Base-by-base conservation (phyloP, 768 basidiomycete species). In the Boletus speciosus region DNA sequence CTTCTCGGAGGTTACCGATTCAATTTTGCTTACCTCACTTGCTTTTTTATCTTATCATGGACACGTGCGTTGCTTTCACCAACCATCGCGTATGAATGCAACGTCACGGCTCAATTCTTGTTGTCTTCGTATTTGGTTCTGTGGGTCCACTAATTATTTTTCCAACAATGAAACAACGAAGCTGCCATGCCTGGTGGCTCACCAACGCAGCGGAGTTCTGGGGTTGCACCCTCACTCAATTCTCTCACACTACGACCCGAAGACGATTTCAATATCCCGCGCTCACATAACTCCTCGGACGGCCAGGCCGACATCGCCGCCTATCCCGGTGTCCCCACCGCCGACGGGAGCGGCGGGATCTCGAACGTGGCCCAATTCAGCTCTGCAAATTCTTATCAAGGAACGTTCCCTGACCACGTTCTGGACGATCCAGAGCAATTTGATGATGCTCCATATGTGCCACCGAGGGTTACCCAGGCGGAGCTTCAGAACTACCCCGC, bases 91-190 rank as follows among this genome's bases (percentile, higher is more conserved):
- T 55, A 44, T 52, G 32, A 14, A 29, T 31, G 41, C 45, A 31
- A 43, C 48, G 29, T 47, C 35, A 38, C 48, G 58, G 35, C 37
- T 42, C 40, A 12, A 50, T 32, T 37, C 47, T 55, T 64, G 61
- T 66, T 71, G 66, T 64, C 42, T 53, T 41, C 44, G 21, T 71
- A 60, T 71, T 71, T 71, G 69, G 69, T 41, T 42, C 38, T 71
- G 69, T 71, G 69, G 69, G 69, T 71, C 69, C 69, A 57, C 51
- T 9, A 51, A 34, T 49, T 63, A 62, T 65, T 71, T 68, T 66
- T 41, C 40, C 48, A 50, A 68, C 64, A 51, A 65, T 70, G 56
- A 59, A 58, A 59, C 60, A 47, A 52, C 58, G 40, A 56, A 64
- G 66, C 41, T 19, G 31, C 46, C 56, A 70, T 70, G 66, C n/a